Evolutionary conservation across 805 yeast genomes (phyloP).

Genomic region (Wickerhamiella hasegawae): DNA sequence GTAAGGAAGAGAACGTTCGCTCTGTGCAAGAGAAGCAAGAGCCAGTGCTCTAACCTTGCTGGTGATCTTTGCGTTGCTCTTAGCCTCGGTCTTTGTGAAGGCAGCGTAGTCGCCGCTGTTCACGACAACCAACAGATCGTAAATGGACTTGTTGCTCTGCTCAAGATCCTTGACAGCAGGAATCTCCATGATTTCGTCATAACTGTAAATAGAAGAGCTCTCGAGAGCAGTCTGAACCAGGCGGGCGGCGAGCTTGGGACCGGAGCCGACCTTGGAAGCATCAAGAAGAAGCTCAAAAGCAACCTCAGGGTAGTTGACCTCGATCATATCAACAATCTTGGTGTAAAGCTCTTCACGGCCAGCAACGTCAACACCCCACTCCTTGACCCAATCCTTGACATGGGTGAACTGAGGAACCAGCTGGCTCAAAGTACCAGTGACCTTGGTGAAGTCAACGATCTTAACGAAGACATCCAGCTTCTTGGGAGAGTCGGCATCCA

Average conservation of each 20-base stretch:
- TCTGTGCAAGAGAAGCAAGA: conserved; percentile 16
- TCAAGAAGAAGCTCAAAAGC: conserved; percentile 12
- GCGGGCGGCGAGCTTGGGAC: conserved; percentile 9
- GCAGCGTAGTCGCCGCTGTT: conserved; percentile 19
- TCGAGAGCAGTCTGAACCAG: conserved; percentile 16
- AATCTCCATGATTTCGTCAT: conserved; percentile 18
- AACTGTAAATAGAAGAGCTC: conserved; percentile 16
- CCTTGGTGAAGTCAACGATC: conserved; percentile 21
- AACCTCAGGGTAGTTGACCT: conserved; percentile 4
- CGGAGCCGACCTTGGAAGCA: conserved; percentile 10
- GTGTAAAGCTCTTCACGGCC: conserved; percentile 15
- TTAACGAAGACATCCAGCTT: conserved; percentile 20
- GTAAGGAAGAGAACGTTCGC: conserved; percentile 17
- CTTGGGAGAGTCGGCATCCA: conserved; percentile 17
- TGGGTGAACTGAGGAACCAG: conserved; percentile 24
- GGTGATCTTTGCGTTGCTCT: conserved; percentile 5
- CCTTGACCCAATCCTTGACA: conserved; percentile 23
- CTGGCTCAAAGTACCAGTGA: conserved; percentile 20
- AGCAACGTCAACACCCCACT: conserved; percentile 21
- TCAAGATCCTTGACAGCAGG: conserved; percentile 18
- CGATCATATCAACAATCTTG: conserved; percentile 15
- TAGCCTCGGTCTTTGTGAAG: conserved; percentile 5
- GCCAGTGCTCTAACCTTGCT: conserved; percentile 19
- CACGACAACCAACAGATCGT: conserved; percentile 17
- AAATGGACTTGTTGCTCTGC: conserved; percentile 12